Conservation (phyloP, 352 stramenopile species). For the Elongisporangium prolatum region DNA sequence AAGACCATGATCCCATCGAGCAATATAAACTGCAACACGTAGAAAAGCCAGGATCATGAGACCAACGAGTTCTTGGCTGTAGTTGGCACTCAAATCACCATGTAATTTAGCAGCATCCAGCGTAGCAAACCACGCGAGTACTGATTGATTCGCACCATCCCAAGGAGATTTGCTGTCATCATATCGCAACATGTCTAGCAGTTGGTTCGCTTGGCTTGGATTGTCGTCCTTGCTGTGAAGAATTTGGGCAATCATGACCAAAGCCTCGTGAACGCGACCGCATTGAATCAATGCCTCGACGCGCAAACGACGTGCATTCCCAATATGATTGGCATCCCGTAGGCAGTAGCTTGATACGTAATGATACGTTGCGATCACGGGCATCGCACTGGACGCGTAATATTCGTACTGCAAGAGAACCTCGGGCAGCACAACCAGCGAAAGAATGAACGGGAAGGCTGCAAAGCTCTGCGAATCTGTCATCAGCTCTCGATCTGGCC, state of each 20-base stretch:
- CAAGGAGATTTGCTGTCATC: constrained; percentile 33
- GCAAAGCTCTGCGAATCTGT: constrained; percentile 34
- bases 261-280: constrained; percentile 47
- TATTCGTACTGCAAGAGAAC: constrained; percentile 51
- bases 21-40: constrained; percentile 21
- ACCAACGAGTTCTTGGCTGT: constrained; percentile 11
- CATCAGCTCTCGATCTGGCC: constrained; percentile 49
- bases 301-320: constrained; percentile 46
- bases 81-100: not conserved
- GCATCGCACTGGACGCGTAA: constrained; percentile 42
- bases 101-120: constrained; percentile 20
- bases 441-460: constrained; percentile 25
- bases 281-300: constrained; percentile 44
- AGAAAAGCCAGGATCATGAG: constrained; percentile 29
- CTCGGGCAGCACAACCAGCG: constrained; percentile 40
- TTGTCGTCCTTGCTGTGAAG: constrained; percentile 15
- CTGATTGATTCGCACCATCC: constrained; percentile 24
- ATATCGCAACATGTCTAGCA: constrained; percentile 9
- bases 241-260: constrained; percentile 25
- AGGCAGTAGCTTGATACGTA: constrained; percentile 35
- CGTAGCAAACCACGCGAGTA: constrained; percentile 28
- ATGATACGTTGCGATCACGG: constrained; percentile 53
- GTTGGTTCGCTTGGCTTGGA: not conserved
- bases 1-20: not conserved
- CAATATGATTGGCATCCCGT: constrained; percentile 38